Conservation (phyloP, 371 early-diverging fungal genomes). For the Zychaea mexicana region DNA sequence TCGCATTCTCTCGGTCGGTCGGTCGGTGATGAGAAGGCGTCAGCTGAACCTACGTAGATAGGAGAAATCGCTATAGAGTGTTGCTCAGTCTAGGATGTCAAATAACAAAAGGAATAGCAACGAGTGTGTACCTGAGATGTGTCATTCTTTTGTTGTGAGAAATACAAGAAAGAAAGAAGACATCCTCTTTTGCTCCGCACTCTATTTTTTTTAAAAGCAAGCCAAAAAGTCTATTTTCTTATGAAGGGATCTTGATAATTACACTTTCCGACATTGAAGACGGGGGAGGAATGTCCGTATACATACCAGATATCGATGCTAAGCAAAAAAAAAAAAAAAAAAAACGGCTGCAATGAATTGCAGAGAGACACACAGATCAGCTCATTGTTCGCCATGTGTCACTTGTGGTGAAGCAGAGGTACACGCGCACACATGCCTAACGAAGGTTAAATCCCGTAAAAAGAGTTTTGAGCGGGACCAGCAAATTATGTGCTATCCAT, state of each 20-base stretch:
- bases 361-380: constrained; percentile 3
- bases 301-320: too few relatives aligned
- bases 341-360: too few relatives aligned
- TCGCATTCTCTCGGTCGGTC: too few relatives aligned
- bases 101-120: not conserved
- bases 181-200: too few relatives aligned
- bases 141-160: constrained; percentile 23
- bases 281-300: too few relatives aligned
- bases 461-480: not conserved
- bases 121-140: constrained; percentile 36
- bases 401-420: not conserved
- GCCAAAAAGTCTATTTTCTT: too few relatives aligned
- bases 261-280: too few relatives aligned
- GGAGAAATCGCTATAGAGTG: constrained; percentile 42
- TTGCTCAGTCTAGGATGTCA: not conserved
- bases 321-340: not conserved
- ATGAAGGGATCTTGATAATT: too few relatives aligned
- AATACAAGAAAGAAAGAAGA: not conserved
- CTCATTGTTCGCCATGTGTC: constrained; percentile 5
- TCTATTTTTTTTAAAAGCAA: too few relatives aligned
- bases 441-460: not conserved
- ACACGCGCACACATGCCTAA: not conserved
- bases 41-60: constrained; percentile 37
- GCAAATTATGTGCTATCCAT: not conserved
- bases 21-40: too few relatives aligned